Evolutionary conservation across 1,284 basidiomycete genomes (phyloP).

Genomic region (Sanghuangporus weigelae): DNA sequence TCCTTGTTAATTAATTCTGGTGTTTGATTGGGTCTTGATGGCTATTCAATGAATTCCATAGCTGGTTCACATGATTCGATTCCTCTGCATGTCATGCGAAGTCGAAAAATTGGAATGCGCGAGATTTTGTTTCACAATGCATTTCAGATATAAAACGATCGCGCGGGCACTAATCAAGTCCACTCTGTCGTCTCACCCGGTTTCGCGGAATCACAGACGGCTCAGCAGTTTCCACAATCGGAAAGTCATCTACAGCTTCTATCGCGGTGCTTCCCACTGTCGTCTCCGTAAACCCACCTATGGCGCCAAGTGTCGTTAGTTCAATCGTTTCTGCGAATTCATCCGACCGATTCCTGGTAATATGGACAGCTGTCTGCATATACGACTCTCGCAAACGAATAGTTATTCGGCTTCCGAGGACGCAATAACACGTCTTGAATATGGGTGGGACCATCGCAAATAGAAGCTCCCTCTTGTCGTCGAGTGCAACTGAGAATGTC

Average conservation of each 20-base stretch:
- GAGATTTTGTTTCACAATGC: no score
- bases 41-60: no score
- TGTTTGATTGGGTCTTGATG: neutral
- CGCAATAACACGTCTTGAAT: constrained; percentile 5
- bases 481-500: neutral
- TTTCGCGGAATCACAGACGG: no score
- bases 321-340: neutral
- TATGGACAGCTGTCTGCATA: neutral
- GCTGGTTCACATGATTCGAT: no score
- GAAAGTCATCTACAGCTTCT: neutral
- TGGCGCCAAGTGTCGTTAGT: neutral
- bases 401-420: constrained; percentile 1
- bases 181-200: no score
- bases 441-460: neutral
- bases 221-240: no score
- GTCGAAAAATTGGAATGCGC: no score
- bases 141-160: no score
- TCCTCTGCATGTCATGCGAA: no score
- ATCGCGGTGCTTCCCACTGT: neutral
- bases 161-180: no score
- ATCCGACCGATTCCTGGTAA: neutral
- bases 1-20: neutral
- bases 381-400: neutral
- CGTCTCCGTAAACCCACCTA: neutral
- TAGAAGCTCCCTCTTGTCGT: neutral